Evolutionary conservation across 192 early-diverging fungal species (phyloP).

Genomic region (Entomortierella chlamydospora): DNA sequence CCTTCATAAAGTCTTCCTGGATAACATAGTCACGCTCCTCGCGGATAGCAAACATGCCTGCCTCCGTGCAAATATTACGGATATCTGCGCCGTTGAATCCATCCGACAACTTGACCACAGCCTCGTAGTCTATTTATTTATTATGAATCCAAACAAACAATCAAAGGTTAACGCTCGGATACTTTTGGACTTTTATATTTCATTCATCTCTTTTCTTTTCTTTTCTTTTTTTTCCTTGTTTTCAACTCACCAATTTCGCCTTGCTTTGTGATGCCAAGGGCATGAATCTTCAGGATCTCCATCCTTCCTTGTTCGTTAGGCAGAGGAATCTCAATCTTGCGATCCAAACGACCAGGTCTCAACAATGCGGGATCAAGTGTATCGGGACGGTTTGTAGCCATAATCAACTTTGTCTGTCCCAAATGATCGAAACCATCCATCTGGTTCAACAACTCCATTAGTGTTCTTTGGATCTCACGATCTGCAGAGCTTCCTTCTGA

Average conservation of each 20-base stretch:
- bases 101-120: slow-evolving; percentile 97
- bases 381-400: slow-evolving; percentile 99
- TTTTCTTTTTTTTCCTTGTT: neutral
- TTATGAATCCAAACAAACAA: neutral
- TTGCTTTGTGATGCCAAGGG: slow-evolving; percentile 92
- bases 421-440: slow-evolving; percentile 99
- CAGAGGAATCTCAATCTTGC: slow-evolving; percentile 99
- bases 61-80: slow-evolving; percentile 99
- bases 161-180: neutral
- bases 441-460: slow-evolving; percentile 99
- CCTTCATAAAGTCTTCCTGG: slow-evolving; percentile 99
- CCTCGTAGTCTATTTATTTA: slow-evolving; percentile 86
- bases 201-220: no score
- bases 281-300: slow-evolving; percentile 98
- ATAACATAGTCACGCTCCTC: slow-evolving; percentile 97
- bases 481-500: slow-evolving; percentile 99
- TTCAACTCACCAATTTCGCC: slow-evolving; percentile 86
- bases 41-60: slow-evolving; percentile 99
- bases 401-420: slow-evolving; percentile 98
- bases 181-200: neutral
- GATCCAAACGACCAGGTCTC: slow-evolving; percentile 94
- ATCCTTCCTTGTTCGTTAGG: slow-evolving; percentile 98
- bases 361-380: slow-evolving; percentile 98
- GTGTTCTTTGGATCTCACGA: slow-evolving; percentile 98
- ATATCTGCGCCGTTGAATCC: slow-evolving; percentile 99